Conservation (phyloP, 768 basidiomycete genomes). For the Fibroporia radiculosa region DNA sequence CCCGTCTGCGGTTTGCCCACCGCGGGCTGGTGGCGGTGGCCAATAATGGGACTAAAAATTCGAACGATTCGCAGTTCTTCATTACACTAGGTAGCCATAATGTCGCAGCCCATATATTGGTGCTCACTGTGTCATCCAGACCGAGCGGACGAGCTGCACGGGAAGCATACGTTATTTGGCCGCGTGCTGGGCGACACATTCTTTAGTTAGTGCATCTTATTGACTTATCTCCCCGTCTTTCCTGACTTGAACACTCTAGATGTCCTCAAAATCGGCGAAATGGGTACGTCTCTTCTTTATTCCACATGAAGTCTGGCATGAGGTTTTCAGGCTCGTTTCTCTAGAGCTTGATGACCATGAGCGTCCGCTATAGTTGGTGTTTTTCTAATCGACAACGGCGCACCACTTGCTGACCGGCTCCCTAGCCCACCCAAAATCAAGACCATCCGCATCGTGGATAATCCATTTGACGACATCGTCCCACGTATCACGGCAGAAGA, state of each 20-base stretch:
- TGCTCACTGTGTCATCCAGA: slow-evolving; percentile 34
- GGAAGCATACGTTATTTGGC: slow-evolving; percentile 95
- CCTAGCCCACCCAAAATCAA: slow-evolving; percentile 87
- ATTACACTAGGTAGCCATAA: slow-evolving; percentile 72
- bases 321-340: slow-evolving; percentile 10
- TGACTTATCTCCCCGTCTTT: background rate
- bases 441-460: slow-evolving; percentile 76
- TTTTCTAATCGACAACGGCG: background rate
- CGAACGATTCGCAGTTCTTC: slow-evolving; percentile 94
- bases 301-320: background rate
- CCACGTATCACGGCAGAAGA: slow-evolving; percentile 96
- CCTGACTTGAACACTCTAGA: slow-evolving; percentile 36
- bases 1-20: slow-evolving; percentile 80
- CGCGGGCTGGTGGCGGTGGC: slow-evolving; percentile 95
- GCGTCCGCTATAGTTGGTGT: slow-evolving; percentile 70
- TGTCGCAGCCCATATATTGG: too few relatives aligned
- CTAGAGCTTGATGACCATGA: slow-evolving; percentile 68
- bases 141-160: slow-evolving; percentile 86
- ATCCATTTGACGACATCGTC: slow-evolving; percentile 92
- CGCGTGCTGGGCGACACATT: slow-evolving; percentile 81
- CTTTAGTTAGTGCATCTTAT: slow-evolving; percentile 52
- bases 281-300: slow-evolving; percentile 45
- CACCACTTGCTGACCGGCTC: background rate
- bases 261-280: slow-evolving; percentile 84
- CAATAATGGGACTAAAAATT: slow-evolving; percentile 77